phyloP scores from a whole-genome alignment of 2,329 filamentous ascomycete genomes.

The Fusarium avenaceum region DNA sequence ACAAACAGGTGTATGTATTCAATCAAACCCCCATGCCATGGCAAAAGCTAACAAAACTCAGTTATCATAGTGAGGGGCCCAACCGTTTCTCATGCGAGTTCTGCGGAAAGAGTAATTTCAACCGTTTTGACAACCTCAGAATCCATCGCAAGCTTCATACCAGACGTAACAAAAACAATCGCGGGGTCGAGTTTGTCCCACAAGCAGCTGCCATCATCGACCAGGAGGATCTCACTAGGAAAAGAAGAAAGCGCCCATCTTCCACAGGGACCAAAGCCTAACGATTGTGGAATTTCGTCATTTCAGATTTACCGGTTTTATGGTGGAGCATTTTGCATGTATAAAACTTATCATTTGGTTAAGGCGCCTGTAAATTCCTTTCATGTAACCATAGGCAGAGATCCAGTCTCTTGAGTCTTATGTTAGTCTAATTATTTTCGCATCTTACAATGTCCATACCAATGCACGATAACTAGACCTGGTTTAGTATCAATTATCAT shows the following conservation, averaged over 20 bases:
- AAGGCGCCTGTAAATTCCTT: too few relatives aligned
- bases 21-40: not conserved
- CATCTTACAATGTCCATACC: too few relatives aligned
- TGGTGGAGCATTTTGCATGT: too few relatives aligned
- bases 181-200: slow-evolving; percentile 56
- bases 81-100: slow-evolving; percentile 58
- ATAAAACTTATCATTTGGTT: too few relatives aligned
- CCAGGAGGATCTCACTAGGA: slow-evolving; percentile 55
- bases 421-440: too few relatives aligned
- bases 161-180: slow-evolving; percentile 55
- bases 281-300: too few relatives aligned
- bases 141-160: slow-evolving; percentile 58
- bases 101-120: slow-evolving; percentile 58
- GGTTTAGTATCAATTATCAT: too few relatives aligned
- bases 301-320: too few relatives aligned
- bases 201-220: slow-evolving; percentile 55
- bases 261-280: too few relatives aligned
- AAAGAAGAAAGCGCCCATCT: slow-evolving; percentile 42
- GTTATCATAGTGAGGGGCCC: slow-evolving; percentile 56
- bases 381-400: too few relatives aligned
- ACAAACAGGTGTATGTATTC: slow-evolving; percentile 62
- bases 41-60: slow-evolving; percentile 1
- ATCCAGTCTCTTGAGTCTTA: too few relatives aligned
- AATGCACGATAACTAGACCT: too few relatives aligned
- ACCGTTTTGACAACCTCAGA: slow-evolving; percentile 57